Evolutionary conservation across 129 eudicot species (phyloP), one percentile per base, ranked within the genome.

Genomic region (Smallanthus sonchifolius): DNA sequence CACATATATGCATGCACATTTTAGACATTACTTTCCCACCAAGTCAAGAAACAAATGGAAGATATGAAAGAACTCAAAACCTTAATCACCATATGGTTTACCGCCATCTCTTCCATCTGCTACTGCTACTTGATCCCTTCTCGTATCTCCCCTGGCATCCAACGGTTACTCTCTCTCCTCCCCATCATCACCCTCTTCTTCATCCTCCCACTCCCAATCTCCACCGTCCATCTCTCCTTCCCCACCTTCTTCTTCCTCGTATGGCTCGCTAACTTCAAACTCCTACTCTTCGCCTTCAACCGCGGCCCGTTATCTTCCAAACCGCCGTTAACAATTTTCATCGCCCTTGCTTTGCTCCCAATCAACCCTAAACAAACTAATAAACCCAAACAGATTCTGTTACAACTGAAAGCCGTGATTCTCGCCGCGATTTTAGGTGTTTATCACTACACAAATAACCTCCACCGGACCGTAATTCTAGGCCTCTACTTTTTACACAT

Each of bases 241-340:
- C 76, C 78, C 54, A 67, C 87, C 76, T 19, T 66, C 62, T 74
- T 83, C 77, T 83, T 67, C 84, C 75, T 83, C 36, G 73, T 70
- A 10, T 86, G 87, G 91, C 84, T 86, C 0, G 82, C 70, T 39
- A 86, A 83, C 65, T 83, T 77, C 82, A 83, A 86, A 76, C 87
- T 85, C 66, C 39, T 78, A 61, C 82, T 83, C 83, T 77, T 84
- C 69, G 65, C 88, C 78, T 83, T 81, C 71, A 82, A 83, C 51
- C 70, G 39, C 6, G 86, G 86, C 8, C 88, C 88, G 0, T 54
- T 84, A 67, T 57, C 86, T 7, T 16, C 81, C 35, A 11, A 11
- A 10, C 69, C 80, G 17, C 75, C 66, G 2, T 70, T 49, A 34
- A 69, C 80, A 7, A 65, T 40, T 30, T 87, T 87, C 85, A 73